phyloP scores from a whole-genome alignment of 148 eudicot species.

The Hydrangea macrophylla region DNA sequence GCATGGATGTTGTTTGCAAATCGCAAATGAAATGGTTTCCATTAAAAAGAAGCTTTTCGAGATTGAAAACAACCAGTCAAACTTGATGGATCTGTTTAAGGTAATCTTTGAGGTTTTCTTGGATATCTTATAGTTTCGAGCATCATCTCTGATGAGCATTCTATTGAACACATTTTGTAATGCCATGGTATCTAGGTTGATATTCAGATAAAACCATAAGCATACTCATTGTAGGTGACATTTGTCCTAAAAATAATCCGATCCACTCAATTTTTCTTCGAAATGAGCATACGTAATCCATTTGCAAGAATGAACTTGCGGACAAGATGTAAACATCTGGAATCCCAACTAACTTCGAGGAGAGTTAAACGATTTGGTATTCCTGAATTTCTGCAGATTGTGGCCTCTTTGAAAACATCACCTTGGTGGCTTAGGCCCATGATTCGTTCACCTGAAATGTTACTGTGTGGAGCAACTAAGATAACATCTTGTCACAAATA shows the following conservation, averaged over 20 bases:
- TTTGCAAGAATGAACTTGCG: not conserved
- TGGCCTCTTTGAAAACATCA: constrained; percentile 1
- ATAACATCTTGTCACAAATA: too few species aligned
- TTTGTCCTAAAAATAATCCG: not conserved
- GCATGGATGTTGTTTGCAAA: constrained; percentile 45
- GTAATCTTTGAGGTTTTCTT: constrained; percentile 29
- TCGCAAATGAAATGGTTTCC: constrained; percentile 48
- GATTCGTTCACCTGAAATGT: too few species aligned
- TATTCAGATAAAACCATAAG: not conserved
- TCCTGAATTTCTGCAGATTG: not conserved
- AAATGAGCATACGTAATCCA: not conserved
- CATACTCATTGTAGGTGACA: not conserved
- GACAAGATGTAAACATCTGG: not conserved
- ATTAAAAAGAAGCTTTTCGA: constrained; percentile 66
- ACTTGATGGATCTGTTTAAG: constrained; percentile 72
- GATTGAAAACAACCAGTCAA: constrained; percentile 74
- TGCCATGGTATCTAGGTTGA: not conserved
- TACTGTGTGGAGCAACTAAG: too few species aligned
- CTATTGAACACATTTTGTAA: not conserved
- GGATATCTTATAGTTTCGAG: not conserved
- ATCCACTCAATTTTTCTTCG: not conserved
- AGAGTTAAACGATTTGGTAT: not conserved
- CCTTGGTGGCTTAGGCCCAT: not conserved
- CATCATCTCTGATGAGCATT: constrained; percentile 3
- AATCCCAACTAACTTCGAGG: not conserved